Base-by-base conservation (phyloP, 805 yeast genomes). In the Debaryomyces maramus region DNA sequence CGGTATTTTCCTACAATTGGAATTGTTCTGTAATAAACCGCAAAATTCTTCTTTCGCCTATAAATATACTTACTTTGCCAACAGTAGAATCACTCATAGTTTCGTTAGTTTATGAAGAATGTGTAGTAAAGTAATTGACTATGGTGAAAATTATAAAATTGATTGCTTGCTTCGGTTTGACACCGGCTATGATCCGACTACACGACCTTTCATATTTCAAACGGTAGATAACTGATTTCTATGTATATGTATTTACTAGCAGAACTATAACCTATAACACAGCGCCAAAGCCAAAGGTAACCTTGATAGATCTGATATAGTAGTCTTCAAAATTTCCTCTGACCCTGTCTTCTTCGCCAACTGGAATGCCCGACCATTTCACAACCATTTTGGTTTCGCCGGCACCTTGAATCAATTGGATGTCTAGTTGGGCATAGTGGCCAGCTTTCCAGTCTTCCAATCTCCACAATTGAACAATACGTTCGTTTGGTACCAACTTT, bases 261-360 rank as follows among this genome's bases (percentile, higher is more conserved):
- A n/a, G n/a, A n/a, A n/a, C n/a, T n/a, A n/a, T n/a, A n/a, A n/a
- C n/a, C 32, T 67, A 88, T 51, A 88, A 70, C 10, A 88, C 95
- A n/a, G 93, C 87, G 13, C 98, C 98, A 61, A 87, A 90, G 1
- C 99, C 99, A 63, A 93, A 93, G 0, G 97, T 85, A 31, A 88
- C 59, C 68, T 89, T 93, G 56, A 93, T 91, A 5, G 96, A 79
- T 64, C 84, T 83, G 37, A 93, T 81, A 60, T 93, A 93, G 65
- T 89, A 87, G 45, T 87, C 88, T 53, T 88, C 88, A 57, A 93
- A 91, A 63, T 91, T 93, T 29, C 73, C 77, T 55, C 81, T 79
- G 28, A 87, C 96, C 53, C 84, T 65, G 53, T 95, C 93, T 57
- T 93, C 98, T 60, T 93, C 95, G 10, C 98, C 99, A 28, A 91